These are phyloP conservation scores for Boletellus deceptivus DNA, from an alignment of 1,284 basidiomycete species.

Conservation along the genomic window DNA sequence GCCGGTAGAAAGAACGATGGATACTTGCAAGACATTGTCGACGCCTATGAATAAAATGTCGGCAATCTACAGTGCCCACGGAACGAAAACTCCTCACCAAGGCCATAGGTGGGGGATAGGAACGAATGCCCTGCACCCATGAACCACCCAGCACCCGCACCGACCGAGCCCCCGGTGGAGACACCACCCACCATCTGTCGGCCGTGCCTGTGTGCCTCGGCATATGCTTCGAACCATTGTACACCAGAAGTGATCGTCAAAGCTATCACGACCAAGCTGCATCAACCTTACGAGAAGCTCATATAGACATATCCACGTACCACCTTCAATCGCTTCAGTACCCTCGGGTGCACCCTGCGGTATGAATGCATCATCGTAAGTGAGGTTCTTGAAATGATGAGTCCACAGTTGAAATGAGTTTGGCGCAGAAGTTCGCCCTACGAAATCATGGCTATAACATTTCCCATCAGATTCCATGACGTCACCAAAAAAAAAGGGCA, in stretches of 20 bases:
- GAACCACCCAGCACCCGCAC: too few relatives aligned
- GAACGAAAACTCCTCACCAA: too few relatives aligned
- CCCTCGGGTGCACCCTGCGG: constrained; percentile 28
- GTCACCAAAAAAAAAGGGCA: not conserved
- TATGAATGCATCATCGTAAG: constrained; percentile 32
- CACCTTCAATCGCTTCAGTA: constrained; percentile 3
- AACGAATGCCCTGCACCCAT: too few relatives aligned
- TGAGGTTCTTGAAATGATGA: constrained; percentile 26
- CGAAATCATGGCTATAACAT: not conserved
- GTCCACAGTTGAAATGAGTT: constrained; percentile 42
- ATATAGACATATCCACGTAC: constrained; percentile 1
- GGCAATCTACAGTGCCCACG: too few relatives aligned
- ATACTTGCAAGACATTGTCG: too few relatives aligned
- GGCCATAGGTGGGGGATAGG: too few relatives aligned
- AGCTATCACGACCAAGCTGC: constrained; percentile 16
- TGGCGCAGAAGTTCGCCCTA: constrained; percentile 5
- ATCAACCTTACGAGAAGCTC: not conserved
- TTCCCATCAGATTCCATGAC: not conserved
- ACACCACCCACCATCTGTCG: too few relatives aligned
- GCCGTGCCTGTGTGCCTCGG: constrained; percentile 28
- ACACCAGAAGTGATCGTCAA: constrained; percentile 45
- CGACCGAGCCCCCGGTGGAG: too few relatives aligned
- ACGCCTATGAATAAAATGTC: too few relatives aligned
- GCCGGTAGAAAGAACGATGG: too few relatives aligned
- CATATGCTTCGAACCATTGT: constrained; percentile 44